phyloP scores from a whole-genome alignment of 805 yeast genomes.

The Myxozyma vanderwaltii region DNA sequence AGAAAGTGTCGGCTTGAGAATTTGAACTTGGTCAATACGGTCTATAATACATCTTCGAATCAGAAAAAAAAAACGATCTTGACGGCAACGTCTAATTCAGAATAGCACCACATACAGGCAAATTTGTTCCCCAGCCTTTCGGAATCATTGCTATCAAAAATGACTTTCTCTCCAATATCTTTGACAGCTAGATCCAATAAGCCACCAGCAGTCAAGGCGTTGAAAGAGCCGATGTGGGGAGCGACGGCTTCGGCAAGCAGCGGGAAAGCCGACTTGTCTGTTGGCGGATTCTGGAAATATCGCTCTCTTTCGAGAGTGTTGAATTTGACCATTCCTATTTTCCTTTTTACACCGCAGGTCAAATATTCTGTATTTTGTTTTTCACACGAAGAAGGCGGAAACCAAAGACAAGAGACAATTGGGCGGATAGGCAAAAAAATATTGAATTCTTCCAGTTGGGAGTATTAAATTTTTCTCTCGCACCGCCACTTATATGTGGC shows the following conservation, averaged over 20 bases:
- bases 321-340: slow-evolving; percentile 47
- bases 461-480: slow-evolving; percentile 5
- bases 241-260: slow-evolving; percentile 83
- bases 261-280: slow-evolving; percentile 80
- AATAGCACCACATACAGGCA: slow-evolving; percentile 39
- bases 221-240: slow-evolving; percentile 95
- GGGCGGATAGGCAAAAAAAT: neutral
- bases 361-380: neutral
- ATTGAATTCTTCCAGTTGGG: slow-evolving; percentile 4
- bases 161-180: slow-evolving; percentile 84
- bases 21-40: slow-evolving; percentile 85
- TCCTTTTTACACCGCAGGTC: neutral
- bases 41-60: slow-evolving; percentile 41
- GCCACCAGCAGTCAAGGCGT: slow-evolving; percentile 93
- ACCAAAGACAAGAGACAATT: neutral
- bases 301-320: slow-evolving; percentile 85
- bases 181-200: slow-evolving; percentile 78
- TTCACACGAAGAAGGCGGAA: neutral
- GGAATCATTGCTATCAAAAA: slow-evolving; percentile 76
- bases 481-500: slow-evolving; percentile 11
- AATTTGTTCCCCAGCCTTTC: slow-evolving; percentile 82
- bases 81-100: neutral
- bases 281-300: slow-evolving; percentile 86
- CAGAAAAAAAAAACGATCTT: neutral
- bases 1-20: slow-evolving; percentile 82